Evolutionary conservation across 225 moss, liverwort and hornwort species (phyloP).

Genomic region (Bryoerythrophyllum caledonicum): DNA sequence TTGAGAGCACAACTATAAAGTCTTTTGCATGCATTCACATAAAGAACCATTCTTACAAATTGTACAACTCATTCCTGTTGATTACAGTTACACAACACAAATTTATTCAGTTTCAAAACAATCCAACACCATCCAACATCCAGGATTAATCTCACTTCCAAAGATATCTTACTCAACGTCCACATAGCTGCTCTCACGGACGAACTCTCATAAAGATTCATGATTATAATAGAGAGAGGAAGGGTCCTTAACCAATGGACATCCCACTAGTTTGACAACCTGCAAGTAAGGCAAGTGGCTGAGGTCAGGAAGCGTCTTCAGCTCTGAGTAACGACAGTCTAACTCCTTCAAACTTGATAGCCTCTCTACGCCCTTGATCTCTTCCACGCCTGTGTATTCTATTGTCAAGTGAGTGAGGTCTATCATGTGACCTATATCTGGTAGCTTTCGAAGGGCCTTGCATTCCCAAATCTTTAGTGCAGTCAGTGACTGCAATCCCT

Average conservation of each 20-base stretch:
- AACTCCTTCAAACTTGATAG: too few species aligned
- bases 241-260: too few species aligned
- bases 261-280: too few species aligned
- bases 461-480: fast-evolving
- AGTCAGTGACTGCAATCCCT: neutral
- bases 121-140: neutral
- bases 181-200: too few species aligned
- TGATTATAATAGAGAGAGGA: neutral
- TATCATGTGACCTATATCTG: neutral
- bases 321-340: too few species aligned
- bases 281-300: too few species aligned
- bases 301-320: too few species aligned
- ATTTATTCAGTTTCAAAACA: neutral
- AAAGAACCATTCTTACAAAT: neutral
- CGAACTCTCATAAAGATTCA: fast-evolving
- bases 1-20: neutral
- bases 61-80: neutral
- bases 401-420: too few species aligned
- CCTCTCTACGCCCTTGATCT: too few species aligned
- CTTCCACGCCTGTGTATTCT: too few species aligned
- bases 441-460: neutral
- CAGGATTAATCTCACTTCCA: neutral
- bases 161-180: neutral
- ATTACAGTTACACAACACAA: neutral
- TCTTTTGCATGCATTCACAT: neutral